These are phyloP conservation scores for Byssoonygena ceratinophila DNA, from an alignment of 2,329 filamentous ascomycete species.

Conservation along the genomic window DNA sequence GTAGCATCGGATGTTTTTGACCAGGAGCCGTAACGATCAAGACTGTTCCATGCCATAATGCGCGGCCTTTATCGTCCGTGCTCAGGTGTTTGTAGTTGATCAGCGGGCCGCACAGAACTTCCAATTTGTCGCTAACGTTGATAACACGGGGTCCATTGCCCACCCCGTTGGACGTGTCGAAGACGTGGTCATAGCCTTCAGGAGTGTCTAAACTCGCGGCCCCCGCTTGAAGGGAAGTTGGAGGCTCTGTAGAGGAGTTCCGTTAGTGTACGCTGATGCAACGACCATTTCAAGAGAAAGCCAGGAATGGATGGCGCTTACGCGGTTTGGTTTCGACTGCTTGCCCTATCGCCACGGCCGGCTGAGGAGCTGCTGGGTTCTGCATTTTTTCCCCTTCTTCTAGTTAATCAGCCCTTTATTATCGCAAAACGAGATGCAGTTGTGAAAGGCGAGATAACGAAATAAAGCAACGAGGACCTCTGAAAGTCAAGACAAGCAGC, in stretches of 20 bases:
- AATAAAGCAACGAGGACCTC: not conserved
- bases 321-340: conserved; percentile 2
- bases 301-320: not conserved
- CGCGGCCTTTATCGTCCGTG: conserved; percentile 23
- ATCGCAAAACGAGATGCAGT: not conserved
- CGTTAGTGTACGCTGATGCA: not conserved
- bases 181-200: conserved; percentile 15
- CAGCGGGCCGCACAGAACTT: conserved; percentile 40
- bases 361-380: not conserved
- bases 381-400: not conserved
- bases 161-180: conserved; percentile 17
- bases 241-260: not conserved
- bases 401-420: not conserved
- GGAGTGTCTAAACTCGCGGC: not conserved
- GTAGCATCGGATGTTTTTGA: conserved; percentile 51
- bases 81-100: conserved; percentile 41
- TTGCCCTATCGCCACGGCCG: conserved; percentile 1
- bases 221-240: not conserved
- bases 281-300: not conserved
- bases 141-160: conserved; percentile 20
- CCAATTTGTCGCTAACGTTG: conserved; percentile 21
- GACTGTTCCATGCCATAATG: conserved; percentile 70
- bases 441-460: not conserved
- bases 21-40: conserved; percentile 70
- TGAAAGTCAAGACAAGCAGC: too few relatives aligned